These are phyloP conservation scores for Candida mesenterica DNA, from an alignment of 1,139 yeast species.

Conservation along the genomic window DNA sequence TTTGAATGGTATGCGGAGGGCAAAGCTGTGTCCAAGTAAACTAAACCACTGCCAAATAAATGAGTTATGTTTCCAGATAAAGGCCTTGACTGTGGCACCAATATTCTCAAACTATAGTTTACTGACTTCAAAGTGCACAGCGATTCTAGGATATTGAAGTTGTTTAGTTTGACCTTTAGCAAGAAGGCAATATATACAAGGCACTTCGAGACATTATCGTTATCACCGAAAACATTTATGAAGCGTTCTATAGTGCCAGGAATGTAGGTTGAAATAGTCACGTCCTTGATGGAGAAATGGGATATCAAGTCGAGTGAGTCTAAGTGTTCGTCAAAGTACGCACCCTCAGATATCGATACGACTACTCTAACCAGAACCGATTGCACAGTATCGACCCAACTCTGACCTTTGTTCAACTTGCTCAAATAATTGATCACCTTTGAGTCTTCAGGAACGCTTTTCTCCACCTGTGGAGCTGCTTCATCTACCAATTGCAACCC, in stretches of 20 bases:
- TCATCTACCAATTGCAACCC: constrained; percentile 9
- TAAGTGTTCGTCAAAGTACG: constrained; percentile 19
- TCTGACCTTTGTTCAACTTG: constrained; percentile 13
- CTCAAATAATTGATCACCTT: constrained; percentile 21
- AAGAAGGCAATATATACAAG: constrained; percentile 24
- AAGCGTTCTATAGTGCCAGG: constrained; percentile 31
- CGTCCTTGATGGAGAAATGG: constrained; percentile 20
- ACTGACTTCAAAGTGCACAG: constrained; percentile 32
- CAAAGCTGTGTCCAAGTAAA: constrained; percentile 6
- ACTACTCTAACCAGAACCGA: constrained; percentile 18
- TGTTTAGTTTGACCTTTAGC: constrained; percentile 25
- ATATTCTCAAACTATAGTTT: constrained; percentile 17
- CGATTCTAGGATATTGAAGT: constrained; percentile 17
- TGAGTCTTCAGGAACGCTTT: constrained; percentile 19
- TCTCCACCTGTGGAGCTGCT: constrained; percentile 3
- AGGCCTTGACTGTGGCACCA: constrained; percentile 6
- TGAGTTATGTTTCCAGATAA: constrained; percentile 1
- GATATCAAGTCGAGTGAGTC: constrained; percentile 14
- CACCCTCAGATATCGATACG: constrained; percentile 28
- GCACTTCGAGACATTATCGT: constrained; percentile 21
- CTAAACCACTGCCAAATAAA: constrained; percentile 6
- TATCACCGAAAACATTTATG: constrained; percentile 27
- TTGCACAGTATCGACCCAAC: constrained; percentile 1
- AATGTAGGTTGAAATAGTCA: constrained; percentile 19
- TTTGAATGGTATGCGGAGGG: constrained; percentile 8